Evolutionary conservation across 805 yeast species (phyloP), one percentile per base, ranked within the genome.

Genomic region (Lachancea sp.): DNA sequence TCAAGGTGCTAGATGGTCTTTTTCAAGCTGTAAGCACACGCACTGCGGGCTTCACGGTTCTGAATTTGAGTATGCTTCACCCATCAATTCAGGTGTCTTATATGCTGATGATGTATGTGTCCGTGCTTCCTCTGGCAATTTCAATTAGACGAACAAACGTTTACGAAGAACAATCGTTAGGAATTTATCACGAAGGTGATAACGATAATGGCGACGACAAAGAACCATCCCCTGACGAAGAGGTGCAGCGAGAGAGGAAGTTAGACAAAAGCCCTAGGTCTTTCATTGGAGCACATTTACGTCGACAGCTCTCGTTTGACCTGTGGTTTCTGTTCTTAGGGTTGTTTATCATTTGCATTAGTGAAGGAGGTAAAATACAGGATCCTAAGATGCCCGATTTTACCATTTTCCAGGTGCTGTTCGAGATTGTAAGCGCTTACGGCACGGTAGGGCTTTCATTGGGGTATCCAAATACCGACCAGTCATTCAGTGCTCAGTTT

Each of bases 91-190:
- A 88, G 60, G 95, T 92, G 21, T 79, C 92, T 51, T 92, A 92
- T 60, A 74, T 87, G 79, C 74, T 92, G 45, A 90, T 92, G 97
- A 92, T 92, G 98, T 92, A 92, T 65, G 88, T 92, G 20, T 90
- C 97, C 12, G 97, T 90, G 32, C 70, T 89, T 57, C 99, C 99
- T 1, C 68, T 92, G 51, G 98, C 99, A 23, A 92, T 92, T 48
- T 86, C 96, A 28, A 88, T 92, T 47, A 78, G 99, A 66, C 76
- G 97, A 60, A 92, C 98, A 15, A 92, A 92, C 60, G 99, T 92
- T 41, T 92, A 92, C 65, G 99, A 92, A 60, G 98, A 92, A 55
- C 97, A 88, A 58, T 84, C 96, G 0, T 65, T 92, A 42, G 98
- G 98, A n/a, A 74, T 88, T n/a, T 89, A 85, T 56, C 23, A 24